Conservation (phyloP, 768 basidiomycete genomes). For the Rhodotorula sphaerocarpa region DNA sequence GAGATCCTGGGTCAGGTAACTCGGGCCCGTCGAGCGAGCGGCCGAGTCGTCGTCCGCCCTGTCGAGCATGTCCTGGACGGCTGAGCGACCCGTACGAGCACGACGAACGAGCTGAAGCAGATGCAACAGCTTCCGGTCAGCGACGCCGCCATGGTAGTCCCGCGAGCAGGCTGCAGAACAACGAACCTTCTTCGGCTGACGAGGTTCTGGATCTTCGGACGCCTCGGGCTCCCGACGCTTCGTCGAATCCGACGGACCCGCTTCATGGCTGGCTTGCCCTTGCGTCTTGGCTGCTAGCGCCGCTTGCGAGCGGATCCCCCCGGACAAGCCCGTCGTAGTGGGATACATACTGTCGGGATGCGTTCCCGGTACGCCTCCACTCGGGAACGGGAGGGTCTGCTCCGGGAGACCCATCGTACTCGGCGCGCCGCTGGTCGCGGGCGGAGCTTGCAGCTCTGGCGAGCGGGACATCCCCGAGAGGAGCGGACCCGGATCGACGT, state of each 20-base stretch:
- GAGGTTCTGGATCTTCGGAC: background rate
- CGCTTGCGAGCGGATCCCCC: too few species aligned
- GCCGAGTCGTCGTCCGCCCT: background rate
- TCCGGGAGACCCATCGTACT: background rate
- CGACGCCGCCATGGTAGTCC: too few species aligned
- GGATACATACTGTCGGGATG: constrained; percentile 16
- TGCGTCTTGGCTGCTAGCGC: too few species aligned
- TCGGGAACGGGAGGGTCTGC: constrained; percentile 24
- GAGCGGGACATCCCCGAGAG: background rate
- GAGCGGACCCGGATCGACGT: background rate
- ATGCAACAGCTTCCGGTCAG: background rate
- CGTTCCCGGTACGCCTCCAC: constrained; percentile 21
- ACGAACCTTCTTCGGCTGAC: constrained; percentile 2
- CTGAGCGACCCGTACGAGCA: background rate
- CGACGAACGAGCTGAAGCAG: constrained; percentile 2
- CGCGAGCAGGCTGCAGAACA: too few species aligned
- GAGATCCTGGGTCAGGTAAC: constrained; percentile 2
- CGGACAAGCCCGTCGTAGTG: too few species aligned
- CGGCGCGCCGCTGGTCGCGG: background rate
- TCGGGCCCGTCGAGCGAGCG: background rate
- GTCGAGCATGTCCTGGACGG: constrained; percentile 8
- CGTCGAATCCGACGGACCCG: background rate
- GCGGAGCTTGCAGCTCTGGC: background rate
- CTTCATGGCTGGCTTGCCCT: too few species aligned
- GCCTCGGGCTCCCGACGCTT: background rate